Percentiles rank a stretch among this genome's conserved stretches.
Evolutionary conservation across 2,329 filamentous ascomycete genomes (phyloP).

Genomic region (Fusarium mangiferae): DNA sequence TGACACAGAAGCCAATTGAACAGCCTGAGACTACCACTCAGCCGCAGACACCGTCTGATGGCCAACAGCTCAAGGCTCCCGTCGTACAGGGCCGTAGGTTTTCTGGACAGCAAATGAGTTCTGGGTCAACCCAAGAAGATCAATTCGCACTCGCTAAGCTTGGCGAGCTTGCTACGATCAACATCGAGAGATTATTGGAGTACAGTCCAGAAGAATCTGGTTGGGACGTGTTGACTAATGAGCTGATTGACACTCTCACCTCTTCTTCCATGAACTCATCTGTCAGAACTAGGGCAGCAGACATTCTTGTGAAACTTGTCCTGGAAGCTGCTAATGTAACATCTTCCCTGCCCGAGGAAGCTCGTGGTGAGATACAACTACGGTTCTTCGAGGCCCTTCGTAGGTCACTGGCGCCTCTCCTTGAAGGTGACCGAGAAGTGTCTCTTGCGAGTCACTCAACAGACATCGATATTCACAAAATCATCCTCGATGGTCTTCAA

Average conservation of each 20-base stretch:
- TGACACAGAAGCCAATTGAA: slow-evolving; percentile 57
- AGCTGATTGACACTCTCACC: slow-evolving; percentile 63
- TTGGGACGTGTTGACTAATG: slow-evolving; percentile 74
- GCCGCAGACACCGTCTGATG: slow-evolving; percentile 34
- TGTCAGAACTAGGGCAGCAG: slow-evolving; percentile 69
- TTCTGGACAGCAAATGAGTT: slow-evolving; percentile 53
- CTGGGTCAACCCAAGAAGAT: slow-evolving; percentile 68
- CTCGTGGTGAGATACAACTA: slow-evolving; percentile 72
- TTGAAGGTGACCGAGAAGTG: slow-evolving; percentile 61
- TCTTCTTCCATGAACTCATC: slow-evolving; percentile 59
- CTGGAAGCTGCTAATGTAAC: slow-evolving; percentile 69
- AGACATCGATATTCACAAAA: slow-evolving; percentile 83
- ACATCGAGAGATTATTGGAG: slow-evolving; percentile 77
- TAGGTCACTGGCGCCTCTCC: slow-evolving; percentile 66
- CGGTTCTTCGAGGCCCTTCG: slow-evolving; percentile 75
- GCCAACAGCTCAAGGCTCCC: slow-evolving; percentile 50
- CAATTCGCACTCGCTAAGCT: slow-evolving; percentile 78
- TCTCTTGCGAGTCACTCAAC: slow-evolving; percentile 69
- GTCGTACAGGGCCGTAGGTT: slow-evolving; percentile 57
- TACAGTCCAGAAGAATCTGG: slow-evolving; percentile 75
- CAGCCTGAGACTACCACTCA: slow-evolving; percentile 29
- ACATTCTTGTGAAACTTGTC: slow-evolving; percentile 69
- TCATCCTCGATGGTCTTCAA: slow-evolving; percentile 82
- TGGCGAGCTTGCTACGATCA: slow-evolving; percentile 77
- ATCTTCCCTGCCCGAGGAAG: slow-evolving; percentile 60